These are phyloP conservation scores for Apiotrichum laibachii DNA, from an alignment of 1,284 basidiomycete genomes.

Conservation along the genomic window DNA sequence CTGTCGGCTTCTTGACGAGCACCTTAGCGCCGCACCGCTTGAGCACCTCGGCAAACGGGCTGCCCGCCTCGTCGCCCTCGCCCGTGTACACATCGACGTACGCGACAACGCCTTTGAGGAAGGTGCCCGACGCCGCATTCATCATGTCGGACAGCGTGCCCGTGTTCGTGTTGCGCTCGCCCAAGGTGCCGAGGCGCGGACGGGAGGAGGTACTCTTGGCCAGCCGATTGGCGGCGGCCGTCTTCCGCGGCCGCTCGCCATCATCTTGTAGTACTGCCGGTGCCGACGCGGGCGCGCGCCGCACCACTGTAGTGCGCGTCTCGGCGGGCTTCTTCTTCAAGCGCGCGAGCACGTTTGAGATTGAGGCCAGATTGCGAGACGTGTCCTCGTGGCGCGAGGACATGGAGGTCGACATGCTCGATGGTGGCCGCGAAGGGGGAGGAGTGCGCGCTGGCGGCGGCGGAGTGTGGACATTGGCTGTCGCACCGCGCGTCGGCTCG, in stretches of 20 bases:
- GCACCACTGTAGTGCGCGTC: not conserved
- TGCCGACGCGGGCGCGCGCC: not conserved
- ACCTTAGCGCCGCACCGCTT: slow-evolving; percentile 78
- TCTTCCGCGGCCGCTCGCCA: not conserved
- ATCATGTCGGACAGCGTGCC: not conserved
- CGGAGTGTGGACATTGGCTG: not conserved
- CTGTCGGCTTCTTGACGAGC: slow-evolving; percentile 54
- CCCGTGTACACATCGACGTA: slow-evolving; percentile 87
- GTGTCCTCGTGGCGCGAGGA: slow-evolving; percentile 35
- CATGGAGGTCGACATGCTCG: slow-evolving; percentile 19
- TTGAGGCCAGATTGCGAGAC: slow-evolving; percentile 37
- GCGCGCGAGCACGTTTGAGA: slow-evolving; percentile 44
- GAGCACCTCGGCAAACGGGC: slow-evolving; percentile 82
- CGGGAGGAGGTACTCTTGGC: not conserved
- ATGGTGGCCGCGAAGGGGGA: slow-evolving; percentile 4
- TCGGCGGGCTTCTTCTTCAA: slow-evolving; percentile 24
- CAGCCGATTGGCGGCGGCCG: not conserved
- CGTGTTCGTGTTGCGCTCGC: not conserved
- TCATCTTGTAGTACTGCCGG: not conserved
- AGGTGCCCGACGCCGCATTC: slow-evolving; percentile 12
- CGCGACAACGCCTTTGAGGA: slow-evolving; percentile 70
- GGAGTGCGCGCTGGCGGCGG: not conserved
- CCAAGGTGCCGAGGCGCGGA: not conserved
- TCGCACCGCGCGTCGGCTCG: slow-evolving; percentile 1
- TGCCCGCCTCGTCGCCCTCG: slow-evolving; percentile 78